Evolutionary conservation across 345 rosid species (phyloP).

Genomic region (Dimocarpus longan): DNA sequence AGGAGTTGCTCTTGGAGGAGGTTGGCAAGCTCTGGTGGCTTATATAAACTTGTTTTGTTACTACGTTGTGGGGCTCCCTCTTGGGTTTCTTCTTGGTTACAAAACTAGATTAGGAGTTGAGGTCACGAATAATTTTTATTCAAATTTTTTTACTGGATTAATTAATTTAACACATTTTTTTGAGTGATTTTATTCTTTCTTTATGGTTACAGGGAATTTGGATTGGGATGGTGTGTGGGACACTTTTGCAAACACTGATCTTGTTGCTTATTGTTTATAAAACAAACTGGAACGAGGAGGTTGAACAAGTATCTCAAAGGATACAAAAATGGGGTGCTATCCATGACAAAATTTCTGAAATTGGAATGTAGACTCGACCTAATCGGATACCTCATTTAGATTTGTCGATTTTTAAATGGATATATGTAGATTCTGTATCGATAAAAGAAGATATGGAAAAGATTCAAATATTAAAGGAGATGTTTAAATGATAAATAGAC

Average conservation of each 20-base stretch:
- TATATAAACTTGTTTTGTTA: conserved; percentile 83
- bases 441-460: too few species aligned
- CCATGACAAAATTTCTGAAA: not conserved
- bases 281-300: conserved; percentile 97
- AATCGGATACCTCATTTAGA: too few species aligned
- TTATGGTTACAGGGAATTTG: conserved; percentile 71
- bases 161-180: not conserved
- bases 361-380: not conserved
- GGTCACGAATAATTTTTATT: conserved; percentile 37
- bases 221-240: conserved; percentile 92
- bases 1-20: conserved; percentile 98
- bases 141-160: not conserved
- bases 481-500: too few species aligned
- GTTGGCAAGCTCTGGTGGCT: conserved; percentile 95
- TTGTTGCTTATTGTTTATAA: conserved; percentile 55
- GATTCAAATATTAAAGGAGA: too few species aligned
- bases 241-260: conserved; percentile 77
- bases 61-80: conserved; percentile 69
- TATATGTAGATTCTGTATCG: too few species aligned
- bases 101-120: conserved; percentile 61
- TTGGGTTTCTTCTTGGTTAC: conserved; percentile 84
- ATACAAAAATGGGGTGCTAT: conserved; percentile 61
- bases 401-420: too few species aligned
- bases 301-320: conserved; percentile 72
- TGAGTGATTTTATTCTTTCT: not conserved